Percentiles rank a stretch among this genome's conserved stretches.
Evolutionary conservation across 257 asterid genomes (phyloP).

Genomic region (Cynanchum wilfordii): DNA sequence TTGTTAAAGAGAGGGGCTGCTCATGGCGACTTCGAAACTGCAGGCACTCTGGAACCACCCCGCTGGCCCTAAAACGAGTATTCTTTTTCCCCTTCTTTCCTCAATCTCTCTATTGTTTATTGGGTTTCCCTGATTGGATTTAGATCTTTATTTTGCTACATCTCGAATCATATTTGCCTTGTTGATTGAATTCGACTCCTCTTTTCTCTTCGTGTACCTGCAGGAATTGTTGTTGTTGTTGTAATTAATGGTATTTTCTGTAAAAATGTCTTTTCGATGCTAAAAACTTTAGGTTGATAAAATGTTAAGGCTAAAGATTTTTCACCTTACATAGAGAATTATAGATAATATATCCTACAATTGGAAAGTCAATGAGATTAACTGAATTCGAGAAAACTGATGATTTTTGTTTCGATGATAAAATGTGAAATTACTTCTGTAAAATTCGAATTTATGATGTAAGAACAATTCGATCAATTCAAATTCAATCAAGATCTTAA

Average conservation of each 20-base stretch:
- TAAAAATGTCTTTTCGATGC: no score
- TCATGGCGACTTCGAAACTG: conserved; percentile 23
- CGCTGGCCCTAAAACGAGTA: conserved; percentile 28
- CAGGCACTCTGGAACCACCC: conserved; percentile 30
- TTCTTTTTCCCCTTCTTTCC: background rate
- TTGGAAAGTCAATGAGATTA: background rate
- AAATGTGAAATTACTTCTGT: background rate
- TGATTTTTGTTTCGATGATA: background rate
- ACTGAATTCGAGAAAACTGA: background rate
- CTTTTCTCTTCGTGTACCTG: background rate
- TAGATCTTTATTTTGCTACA: background rate
- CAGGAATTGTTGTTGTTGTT: background rate
- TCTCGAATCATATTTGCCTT: background rate
- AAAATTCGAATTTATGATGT: background rate
- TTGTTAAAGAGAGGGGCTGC: background rate
- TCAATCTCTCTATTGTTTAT: background rate
- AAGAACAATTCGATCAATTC: background rate
- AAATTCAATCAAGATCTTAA: background rate
- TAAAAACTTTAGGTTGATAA: background rate
- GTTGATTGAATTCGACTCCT: background rate
- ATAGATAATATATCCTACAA: background rate
- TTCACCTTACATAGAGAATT: background rate
- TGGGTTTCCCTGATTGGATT: background rate
- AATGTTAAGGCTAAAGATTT: background rate
- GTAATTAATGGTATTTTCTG: background rate